These are phyloP conservation scores for Scutellaria barbata DNA, from an alignment of 257 asterid genomes.

Conservation along the genomic window DNA sequence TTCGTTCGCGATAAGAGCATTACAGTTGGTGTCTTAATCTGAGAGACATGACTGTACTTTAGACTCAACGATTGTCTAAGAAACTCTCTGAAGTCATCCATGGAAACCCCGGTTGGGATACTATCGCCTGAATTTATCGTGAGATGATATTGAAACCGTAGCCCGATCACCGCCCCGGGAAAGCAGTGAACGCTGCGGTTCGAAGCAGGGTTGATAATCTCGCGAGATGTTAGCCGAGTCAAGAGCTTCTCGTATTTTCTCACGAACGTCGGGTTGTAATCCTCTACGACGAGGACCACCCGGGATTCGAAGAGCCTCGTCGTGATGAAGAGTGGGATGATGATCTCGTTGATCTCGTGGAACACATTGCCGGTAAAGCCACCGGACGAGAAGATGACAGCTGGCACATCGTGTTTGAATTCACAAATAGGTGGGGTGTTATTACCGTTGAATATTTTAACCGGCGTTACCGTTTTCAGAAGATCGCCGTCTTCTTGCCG, in stretches of 20 bases:
- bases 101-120: slow-evolving; percentile 46
- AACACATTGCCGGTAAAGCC: slow-evolving; percentile 82
- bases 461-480: slow-evolving; percentile 48
- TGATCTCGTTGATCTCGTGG: slow-evolving; percentile 84
- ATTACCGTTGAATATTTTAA: slow-evolving; percentile 49
- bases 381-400: slow-evolving; percentile 78
- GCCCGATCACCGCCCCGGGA: slow-evolving; percentile 73
- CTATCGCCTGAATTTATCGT: slow-evolving; percentile 42
- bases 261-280: slow-evolving; percentile 57
- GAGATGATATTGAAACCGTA: slow-evolving; percentile 71
- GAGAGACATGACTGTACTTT: slow-evolving; percentile 40
- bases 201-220: slow-evolving; percentile 50
- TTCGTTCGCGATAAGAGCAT: slow-evolving; percentile 62
- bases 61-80: slow-evolving; percentile 43
- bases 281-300: slow-evolving; percentile 57
- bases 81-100: slow-evolving; percentile 39
- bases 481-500: slow-evolving; percentile 55
- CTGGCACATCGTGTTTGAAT: slow-evolving; percentile 61
- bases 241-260: slow-evolving; percentile 55
- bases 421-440: slow-evolving; percentile 39
- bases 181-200: slow-evolving; percentile 74
- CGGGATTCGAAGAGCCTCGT: slow-evolving; percentile 52
- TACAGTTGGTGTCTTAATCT: slow-evolving; percentile 58
- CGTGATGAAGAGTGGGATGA: slow-evolving; percentile 77
- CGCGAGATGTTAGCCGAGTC: slow-evolving; percentile 47